Evolutionary conservation across 345 rosid genomes (phyloP).

Genomic region (Salix caprea): DNA sequence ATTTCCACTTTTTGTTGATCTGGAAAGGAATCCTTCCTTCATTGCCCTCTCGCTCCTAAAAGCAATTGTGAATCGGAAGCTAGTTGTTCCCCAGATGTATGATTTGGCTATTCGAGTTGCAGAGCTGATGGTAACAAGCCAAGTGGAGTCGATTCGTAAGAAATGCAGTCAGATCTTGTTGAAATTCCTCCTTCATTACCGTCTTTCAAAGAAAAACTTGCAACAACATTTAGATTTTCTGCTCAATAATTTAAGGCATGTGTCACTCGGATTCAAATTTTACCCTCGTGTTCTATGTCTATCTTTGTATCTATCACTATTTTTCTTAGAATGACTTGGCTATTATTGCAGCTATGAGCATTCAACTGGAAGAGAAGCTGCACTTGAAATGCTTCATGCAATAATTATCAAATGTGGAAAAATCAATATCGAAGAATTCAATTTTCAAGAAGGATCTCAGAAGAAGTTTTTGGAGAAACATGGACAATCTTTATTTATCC

Average conservation of each 20-base stretch:
- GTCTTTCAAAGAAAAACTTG: constrained; percentile 54
- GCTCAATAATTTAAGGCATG: constrained; percentile 65
- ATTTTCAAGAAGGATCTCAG: constrained; percentile 20
- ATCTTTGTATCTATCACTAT: neutral
- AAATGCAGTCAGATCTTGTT: constrained; percentile 71
- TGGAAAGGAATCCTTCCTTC: constrained; percentile 64
- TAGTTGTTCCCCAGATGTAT: constrained; percentile 81
- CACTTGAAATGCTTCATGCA: constrained; percentile 75
- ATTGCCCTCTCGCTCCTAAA: constrained; percentile 68
- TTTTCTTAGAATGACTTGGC: neutral
- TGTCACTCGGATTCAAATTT: neutral
- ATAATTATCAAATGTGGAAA: constrained; percentile 47
- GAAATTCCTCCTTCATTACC: constrained; percentile 71
- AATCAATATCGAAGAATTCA: too few relatives aligned
- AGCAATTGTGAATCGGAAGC: constrained; percentile 71
- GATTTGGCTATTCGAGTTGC: constrained; percentile 58
- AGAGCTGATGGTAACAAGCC: constrained; percentile 83
- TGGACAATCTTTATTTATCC: constrained; percentile 44
- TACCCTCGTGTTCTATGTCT: neutral
- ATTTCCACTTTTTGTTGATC: constrained; percentile 82
- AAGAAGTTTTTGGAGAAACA: constrained; percentile 52
- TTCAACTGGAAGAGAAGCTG: constrained; percentile 85
- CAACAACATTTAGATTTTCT: constrained; percentile 63
- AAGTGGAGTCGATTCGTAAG: constrained; percentile 59
- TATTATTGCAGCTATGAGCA: constrained; percentile 61